These are phyloP conservation scores for Stephanodiscus triporus DNA, from an alignment of 108 stramenopile species.

Conservation along the genomic window DNA sequence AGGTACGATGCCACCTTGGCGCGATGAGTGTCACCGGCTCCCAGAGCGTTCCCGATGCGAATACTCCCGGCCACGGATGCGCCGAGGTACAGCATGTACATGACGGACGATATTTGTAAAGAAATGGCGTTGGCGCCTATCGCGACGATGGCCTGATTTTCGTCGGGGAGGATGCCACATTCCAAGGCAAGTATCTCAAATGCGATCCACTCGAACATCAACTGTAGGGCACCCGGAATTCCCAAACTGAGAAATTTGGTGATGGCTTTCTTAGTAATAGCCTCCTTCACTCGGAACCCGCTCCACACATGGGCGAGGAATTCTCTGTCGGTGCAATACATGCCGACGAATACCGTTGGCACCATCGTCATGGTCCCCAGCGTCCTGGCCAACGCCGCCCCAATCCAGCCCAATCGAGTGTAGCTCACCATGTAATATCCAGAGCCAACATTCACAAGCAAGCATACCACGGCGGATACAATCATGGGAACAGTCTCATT, in stretches of 20 bases:
- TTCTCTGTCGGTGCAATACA: constrained; percentile 19
- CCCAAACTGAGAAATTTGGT: constrained; percentile 35
- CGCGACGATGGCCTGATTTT: constrained; percentile 34
- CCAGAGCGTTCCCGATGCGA: constrained; percentile 50
- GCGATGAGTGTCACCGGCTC: constrained; percentile 46
- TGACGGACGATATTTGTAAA: constrained; percentile 26
- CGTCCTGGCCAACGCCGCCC: constrained; percentile 45
- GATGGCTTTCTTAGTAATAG: constrained; percentile 16
- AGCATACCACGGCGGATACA: constrained; percentile 23
- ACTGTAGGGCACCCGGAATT: constrained; percentile 41
- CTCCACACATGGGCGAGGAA: constrained; percentile 36
- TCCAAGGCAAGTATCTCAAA: constrained; percentile 47
- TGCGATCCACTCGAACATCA: constrained; percentile 53
- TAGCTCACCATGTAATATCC: constrained; percentile 49
- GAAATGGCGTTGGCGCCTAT: constrained; percentile 49
- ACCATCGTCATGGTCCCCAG: constrained; percentile 26
- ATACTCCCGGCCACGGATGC: constrained; percentile 39
- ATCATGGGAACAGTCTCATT: constrained; percentile 51
- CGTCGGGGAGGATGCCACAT: constrained; percentile 40
- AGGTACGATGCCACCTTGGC: constrained; percentile 37
- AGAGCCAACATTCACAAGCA: constrained; percentile 30
- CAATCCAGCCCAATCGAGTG: constrained; percentile 46
- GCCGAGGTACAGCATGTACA: constrained; percentile 50
- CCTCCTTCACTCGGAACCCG: constrained; percentile 28
- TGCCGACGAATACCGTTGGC: constrained; percentile 29